phyloP scores from a whole-genome alignment of 495 filamentous ascomycete genomes.

The Immersiella caudata region DNA sequence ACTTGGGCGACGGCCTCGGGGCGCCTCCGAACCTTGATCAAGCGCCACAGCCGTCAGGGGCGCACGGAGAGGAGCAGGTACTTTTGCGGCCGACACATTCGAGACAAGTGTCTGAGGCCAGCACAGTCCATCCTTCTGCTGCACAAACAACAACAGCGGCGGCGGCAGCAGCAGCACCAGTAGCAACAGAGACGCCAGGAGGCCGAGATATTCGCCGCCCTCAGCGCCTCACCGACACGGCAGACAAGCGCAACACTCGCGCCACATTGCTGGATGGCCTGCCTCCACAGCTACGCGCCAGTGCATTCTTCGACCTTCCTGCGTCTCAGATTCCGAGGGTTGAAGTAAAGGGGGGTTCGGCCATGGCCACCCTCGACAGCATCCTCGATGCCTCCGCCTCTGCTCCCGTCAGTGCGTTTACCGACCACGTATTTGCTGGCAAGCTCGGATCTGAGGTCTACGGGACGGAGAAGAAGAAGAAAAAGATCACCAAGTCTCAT shows the following conservation, averaged over 20 bases:
- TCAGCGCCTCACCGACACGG: slow-evolving; percentile 30
- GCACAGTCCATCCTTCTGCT: slow-evolving; percentile 34
- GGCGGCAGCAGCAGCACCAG: slow-evolving; percentile 23
- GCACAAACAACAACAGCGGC: slow-evolving; percentile 26
- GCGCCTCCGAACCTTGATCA: slow-evolving; percentile 10
- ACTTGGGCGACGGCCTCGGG: slow-evolving; percentile 17
- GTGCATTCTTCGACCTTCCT: slow-evolving; percentile 83
- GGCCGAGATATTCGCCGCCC: slow-evolving; percentile 33
- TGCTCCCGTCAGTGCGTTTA: slow-evolving; percentile 93
- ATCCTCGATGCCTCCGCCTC: slow-evolving; percentile 92
- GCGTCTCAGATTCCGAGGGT: slow-evolving; percentile 51
- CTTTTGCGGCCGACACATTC: slow-evolving; percentile 20
- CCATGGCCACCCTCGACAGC: slow-evolving; percentile 85
- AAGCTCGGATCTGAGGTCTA: slow-evolving; percentile 69
- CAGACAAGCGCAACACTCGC: slow-evolving; percentile 44
- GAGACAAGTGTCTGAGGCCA: slow-evolving; percentile 35
- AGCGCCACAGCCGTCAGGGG: slow-evolving; percentile 20
- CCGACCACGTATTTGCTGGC: slow-evolving; percentile 86
- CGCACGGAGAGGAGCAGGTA: slow-evolving; percentile 19
- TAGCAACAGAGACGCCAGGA: slow-evolving; percentile 14
- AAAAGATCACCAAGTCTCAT: slow-evolving; percentile 21
- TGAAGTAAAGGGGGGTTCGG: slow-evolving; percentile 75
- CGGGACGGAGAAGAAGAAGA: slow-evolving; percentile 45
- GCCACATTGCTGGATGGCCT: slow-evolving; percentile 53
- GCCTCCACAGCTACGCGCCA: slow-evolving; percentile 89